Evolutionary conservation across 768 basidiomycete genomes (phyloP).

Genomic region (Macrolepiota albuminosa): DNA sequence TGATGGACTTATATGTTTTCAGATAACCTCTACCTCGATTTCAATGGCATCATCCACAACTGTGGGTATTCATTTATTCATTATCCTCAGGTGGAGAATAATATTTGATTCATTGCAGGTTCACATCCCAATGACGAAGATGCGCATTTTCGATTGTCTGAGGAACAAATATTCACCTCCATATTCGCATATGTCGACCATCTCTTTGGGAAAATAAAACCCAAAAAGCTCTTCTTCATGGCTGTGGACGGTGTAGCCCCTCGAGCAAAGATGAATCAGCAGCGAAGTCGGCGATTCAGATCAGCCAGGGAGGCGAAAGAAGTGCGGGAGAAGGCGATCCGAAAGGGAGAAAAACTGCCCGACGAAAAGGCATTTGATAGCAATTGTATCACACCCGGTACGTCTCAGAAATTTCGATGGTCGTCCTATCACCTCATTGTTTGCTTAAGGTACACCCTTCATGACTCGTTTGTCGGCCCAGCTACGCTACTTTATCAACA

Average conservation of each 20-base stretch:
- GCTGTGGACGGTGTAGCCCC: constrained; percentile 98
- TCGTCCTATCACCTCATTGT: background rate
- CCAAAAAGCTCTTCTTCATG: constrained; percentile 97
- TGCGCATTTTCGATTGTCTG: constrained; percentile 91
- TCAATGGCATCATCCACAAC: constrained; percentile 90
- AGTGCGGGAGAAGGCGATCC: constrained; percentile 77
- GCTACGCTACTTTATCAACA: constrained; percentile 93
- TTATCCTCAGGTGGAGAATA: background rate
- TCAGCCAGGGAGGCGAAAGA: constrained; percentile 93
- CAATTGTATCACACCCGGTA: constrained; percentile 98
- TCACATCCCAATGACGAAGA: constrained; percentile 98
- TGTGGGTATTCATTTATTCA: constrained; percentile 34
- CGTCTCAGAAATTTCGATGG: constrained; percentile 15
- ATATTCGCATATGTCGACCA: constrained; percentile 98
- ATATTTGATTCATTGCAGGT: constrained; percentile 31
- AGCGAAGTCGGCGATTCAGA: constrained; percentile 88
- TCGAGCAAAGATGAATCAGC: constrained; percentile 99
- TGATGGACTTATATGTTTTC: constrained; percentile 9
- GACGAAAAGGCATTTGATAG: constrained; percentile 96
- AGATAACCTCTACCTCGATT: constrained; percentile 93
- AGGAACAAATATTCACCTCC: constrained; percentile 96
- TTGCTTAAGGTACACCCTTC: constrained; percentile 75
- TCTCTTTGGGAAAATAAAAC: constrained; percentile 95
- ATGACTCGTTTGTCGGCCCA: constrained; percentile 93
- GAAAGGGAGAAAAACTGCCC: constrained; percentile 88